These are phyloP conservation scores for Akanthomyces muscarius DNA, from an alignment of 2,329 filamentous ascomycete species.

Conservation along the genomic window DNA sequence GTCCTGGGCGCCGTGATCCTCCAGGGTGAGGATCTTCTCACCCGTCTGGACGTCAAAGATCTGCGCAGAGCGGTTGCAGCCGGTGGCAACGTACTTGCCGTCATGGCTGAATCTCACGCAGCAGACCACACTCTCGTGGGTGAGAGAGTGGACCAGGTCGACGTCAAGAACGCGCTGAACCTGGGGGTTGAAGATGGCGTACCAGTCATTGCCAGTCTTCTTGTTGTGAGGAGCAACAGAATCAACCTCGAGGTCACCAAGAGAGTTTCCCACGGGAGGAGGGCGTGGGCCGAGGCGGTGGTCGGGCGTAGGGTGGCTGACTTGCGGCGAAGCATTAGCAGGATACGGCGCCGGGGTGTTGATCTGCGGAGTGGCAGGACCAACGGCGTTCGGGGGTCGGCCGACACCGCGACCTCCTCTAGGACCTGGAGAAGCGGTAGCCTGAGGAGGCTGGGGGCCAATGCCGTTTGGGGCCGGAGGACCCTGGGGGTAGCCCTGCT, in stretches of 20 bases:
- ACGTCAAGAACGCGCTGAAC: constrained; percentile 89
- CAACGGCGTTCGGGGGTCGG: constrained; percentile 57
- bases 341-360: constrained; percentile 84
- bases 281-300: constrained; percentile 54
- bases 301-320: constrained; percentile 77
- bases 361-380: constrained; percentile 87
- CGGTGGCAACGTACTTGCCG: constrained; percentile 92
- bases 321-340: constrained; percentile 78
- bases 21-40: constrained; percentile 81
- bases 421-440: constrained; percentile 81
- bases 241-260: constrained; percentile 84
- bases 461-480: constrained; percentile 64
- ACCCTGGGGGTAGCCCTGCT: constrained; percentile 61
- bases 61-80: constrained; percentile 98
- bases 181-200: constrained; percentile 91
- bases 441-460: constrained; percentile 75
- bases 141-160: constrained; percentile 86
- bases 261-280: constrained; percentile 54
- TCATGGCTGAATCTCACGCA: constrained; percentile 96
- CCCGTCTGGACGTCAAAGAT: constrained; percentile 92
- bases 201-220: constrained; percentile 89
- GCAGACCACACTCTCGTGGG: constrained; percentile 95
- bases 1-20: constrained; percentile 76
- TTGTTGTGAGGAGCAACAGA: constrained; percentile 81
- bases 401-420: constrained; percentile 71